These are phyloP conservation scores for Blepharisma japonicum DNA, from an alignment of 73 alveolate genomes.

Conservation along the genomic window DNA sequence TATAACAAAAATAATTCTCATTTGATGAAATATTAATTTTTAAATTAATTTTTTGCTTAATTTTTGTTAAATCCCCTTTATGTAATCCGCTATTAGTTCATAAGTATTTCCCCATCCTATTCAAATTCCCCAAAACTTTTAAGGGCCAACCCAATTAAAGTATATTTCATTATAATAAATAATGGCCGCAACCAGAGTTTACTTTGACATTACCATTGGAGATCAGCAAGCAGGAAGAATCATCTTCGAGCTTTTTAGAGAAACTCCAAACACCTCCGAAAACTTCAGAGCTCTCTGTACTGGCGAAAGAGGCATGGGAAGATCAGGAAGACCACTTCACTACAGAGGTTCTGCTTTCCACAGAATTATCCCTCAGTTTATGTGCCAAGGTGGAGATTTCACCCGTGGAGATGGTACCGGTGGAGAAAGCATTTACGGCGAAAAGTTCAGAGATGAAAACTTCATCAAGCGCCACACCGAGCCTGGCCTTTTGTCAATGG, in stretches of 20 bases:
- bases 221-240: conserved; percentile 82
- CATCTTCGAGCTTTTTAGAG: conserved; percentile 66
- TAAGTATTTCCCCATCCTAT: no score
- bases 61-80: no score
- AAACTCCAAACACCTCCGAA: conserved; percentile 49
- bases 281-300: conserved; percentile 68
- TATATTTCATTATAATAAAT: background rate
- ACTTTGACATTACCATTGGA: conserved; percentile 78
- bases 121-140: background rate
- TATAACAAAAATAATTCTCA: no score
- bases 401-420: conserved; percentile 93
- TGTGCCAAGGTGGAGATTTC: conserved; percentile 85
- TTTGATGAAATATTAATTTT: no score
- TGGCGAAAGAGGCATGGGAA: conserved; percentile 76
- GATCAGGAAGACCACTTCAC: conserved; percentile 41
- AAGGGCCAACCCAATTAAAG: background rate
- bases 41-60: no score
- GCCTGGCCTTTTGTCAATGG: conserved; percentile 84
- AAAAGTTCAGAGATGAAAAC: conserved; percentile 81
- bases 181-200: conserved; percentile 40
- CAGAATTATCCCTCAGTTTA: conserved; percentile 49
- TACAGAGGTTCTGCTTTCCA: conserved; percentile 45
- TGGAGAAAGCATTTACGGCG: conserved; percentile 90
- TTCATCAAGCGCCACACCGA: conserved; percentile 76
- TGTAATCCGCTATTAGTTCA: no score